Evolutionary conservation across 2,329 filamentous ascomycete species (phyloP), one percentile per base, ranked within the genome.

Genomic region (Claviceps lovelessii): DNA sequence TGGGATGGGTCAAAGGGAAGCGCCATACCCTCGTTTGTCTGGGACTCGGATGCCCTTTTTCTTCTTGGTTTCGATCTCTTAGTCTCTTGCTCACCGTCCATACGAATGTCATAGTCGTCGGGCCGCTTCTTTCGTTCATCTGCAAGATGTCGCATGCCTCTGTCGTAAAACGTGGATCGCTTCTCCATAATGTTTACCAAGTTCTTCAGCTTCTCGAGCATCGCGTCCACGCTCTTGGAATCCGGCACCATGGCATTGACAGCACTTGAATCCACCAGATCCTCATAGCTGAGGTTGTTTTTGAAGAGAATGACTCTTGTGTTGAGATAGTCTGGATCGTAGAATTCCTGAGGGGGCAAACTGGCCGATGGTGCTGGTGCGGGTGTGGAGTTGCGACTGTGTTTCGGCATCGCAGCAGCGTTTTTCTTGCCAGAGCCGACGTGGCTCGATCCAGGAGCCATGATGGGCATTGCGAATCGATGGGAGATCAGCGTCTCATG

Each of bases 331-430:
- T 85, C 78, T 28, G 83, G 80, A 57, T 80, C 76, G 62, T 78
- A 73, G 54, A 72, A 71, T 55, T 80, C 74, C 61, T 78, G 73
- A 5, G 76, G 73, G 2, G 79, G 79, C 44, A 81, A 74, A 68
- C 61, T 76, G 63, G 72, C 77, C 65, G 67, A 76, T 61, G 68
- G 72, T 29, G 64, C 61, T 11, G 69, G 68, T 46, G 66, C 67
- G 41, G 87, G 88, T 17, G 87, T 91, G 41, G 85, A 88, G 68
- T 90, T 90, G 64, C 87, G 84, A 66, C 85, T 90, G 61, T 84
- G 85, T 61, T 83, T 81, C 61, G 80, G 80, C 58, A 82, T 77
- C 61, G 78, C 77, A 61, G 76, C 76, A 57, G 75, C 72, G 59
- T 70, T 70, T 71, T 88, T 88, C 72, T 84, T 85, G 65, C 80